phyloP scores from a whole-genome alignment of 148 eudicot species.

The Persicaria maculosa region DNA sequence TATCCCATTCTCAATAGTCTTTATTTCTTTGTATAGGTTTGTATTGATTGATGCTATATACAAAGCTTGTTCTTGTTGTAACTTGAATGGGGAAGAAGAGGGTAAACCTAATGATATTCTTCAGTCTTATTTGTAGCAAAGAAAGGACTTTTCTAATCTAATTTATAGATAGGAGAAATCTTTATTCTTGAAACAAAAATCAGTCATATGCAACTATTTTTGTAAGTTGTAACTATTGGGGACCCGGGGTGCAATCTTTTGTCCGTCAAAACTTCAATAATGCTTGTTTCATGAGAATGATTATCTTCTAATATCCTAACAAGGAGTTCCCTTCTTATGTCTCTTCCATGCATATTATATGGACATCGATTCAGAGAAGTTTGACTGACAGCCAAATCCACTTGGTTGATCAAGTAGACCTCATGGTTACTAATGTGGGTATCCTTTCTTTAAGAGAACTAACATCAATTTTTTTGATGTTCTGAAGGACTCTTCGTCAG shows the following conservation, averaged over 20 bases:
- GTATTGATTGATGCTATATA: background rate
- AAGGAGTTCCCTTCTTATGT: background rate
- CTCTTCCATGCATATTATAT: background rate
- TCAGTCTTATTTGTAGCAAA: too few relatives aligned
- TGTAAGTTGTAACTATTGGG: background rate
- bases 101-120: too few relatives aligned
- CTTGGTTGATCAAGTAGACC: background rate
- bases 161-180: background rate
- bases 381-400: background rate
- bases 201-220: background rate
- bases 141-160: too few relatives aligned
- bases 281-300: background rate
- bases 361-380: background rate
- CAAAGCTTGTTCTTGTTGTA: background rate
- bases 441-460: background rate
- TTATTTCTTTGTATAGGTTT: background rate
- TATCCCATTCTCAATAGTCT: background rate
- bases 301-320: too few relatives aligned
- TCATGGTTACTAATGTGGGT: background rate
- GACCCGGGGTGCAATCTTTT: background rate
- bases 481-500: slow-evolving; percentile 77
- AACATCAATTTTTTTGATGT: slow-evolving; percentile 1
- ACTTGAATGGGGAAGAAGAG: too few relatives aligned
- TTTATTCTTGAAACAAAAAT: background rate
- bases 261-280: background rate